Evolutionary conservation across 2,329 filamentous ascomycete genomes (phyloP).

Genomic region (Trichocomaceae sp.): DNA sequence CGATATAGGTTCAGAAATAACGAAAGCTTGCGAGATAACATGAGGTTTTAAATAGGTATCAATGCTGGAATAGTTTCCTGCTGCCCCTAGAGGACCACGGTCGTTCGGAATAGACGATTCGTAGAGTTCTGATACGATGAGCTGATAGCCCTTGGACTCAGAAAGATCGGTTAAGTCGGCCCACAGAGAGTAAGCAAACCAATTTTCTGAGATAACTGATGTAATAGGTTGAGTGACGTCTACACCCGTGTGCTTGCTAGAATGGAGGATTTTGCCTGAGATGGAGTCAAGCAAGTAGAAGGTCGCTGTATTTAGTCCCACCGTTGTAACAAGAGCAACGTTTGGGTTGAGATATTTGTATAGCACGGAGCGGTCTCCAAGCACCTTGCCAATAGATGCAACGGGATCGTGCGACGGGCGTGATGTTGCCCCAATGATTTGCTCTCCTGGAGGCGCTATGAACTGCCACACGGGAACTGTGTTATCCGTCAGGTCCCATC

Average conservation of each 20-base stretch:
- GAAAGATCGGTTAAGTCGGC: conserved; percentile 43
- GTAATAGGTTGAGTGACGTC: conserved; percentile 68
- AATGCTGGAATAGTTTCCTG: conserved; percentile 70
- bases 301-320: conserved; percentile 57
- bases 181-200: conserved; percentile 82
- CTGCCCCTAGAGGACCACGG: conserved; percentile 66
- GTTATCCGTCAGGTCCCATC: conserved; percentile 36
- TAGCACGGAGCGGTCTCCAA: conserved; percentile 84
- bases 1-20: conserved; percentile 72
- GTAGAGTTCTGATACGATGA: conserved; percentile 81
- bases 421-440: conserved; percentile 60
- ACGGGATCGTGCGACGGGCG: conserved; percentile 74
- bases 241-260: conserved; percentile 63
- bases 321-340: conserved; percentile 66
- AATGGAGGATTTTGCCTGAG: conserved; percentile 72
- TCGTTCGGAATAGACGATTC: conserved; percentile 79
- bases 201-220: conserved; percentile 84
- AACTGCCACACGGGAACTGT: conserved; percentile 64
- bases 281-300: conserved; percentile 80
- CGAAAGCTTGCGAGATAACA: conserved; percentile 71
- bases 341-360: conserved; percentile 98
- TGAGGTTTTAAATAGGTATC: conserved; percentile 59
- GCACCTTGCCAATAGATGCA: conserved; percentile 88
- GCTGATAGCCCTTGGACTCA: conserved; percentile 71
- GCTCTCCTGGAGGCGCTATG: conserved; percentile 57